phyloP scores from a whole-genome alignment of 257 asterid genomes.

The Forsythia suspensa region DNA sequence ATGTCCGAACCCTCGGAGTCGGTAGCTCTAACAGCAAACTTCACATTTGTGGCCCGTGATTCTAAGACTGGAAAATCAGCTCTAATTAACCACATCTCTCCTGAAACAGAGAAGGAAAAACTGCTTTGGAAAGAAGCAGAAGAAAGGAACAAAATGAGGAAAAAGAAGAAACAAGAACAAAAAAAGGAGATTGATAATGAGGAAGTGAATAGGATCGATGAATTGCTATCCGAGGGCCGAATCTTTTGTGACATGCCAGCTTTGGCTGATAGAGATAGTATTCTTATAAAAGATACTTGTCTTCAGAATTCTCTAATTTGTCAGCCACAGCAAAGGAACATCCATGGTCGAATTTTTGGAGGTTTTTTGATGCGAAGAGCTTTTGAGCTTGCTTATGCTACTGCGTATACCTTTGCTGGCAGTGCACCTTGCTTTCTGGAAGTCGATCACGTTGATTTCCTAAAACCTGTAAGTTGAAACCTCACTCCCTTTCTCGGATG shows the following conservation, averaged over 20 bases:
- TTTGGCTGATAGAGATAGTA: conserved; percentile 83
- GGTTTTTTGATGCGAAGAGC: conserved; percentile 95
- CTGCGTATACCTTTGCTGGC: conserved; percentile 87
- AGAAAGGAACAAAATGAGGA: conserved; percentile 75
- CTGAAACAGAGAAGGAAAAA: conserved; percentile 72
- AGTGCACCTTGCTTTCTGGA: conserved; percentile 74
- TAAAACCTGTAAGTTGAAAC: conserved; percentile 73
- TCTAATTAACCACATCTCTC: conserved; percentile 65
- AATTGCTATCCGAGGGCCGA: conserved; percentile 73
- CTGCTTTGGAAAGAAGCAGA: conserved; percentile 77
- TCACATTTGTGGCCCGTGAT: conserved; percentile 96
- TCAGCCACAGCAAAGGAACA: conserved; percentile 94
- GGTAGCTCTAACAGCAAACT: conserved; percentile 84
- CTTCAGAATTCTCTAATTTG: conserved; percentile 89
- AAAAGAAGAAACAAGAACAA: conserved; percentile 52
- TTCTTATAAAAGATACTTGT: conserved; percentile 74
- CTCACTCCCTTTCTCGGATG: neutral
- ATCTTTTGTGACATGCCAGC: conserved; percentile 92
- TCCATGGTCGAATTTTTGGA: conserved; percentile 92
- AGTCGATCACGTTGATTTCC: conserved; percentile 92
- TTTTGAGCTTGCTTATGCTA: conserved; percentile 77
- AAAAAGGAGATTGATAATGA: conserved; percentile 49
- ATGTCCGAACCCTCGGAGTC: conserved; percentile 39
- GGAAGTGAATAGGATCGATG: conserved; percentile 50
- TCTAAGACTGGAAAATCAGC: conserved; percentile 81